A percentile compares a stretch with the other conserved stretches of the same genome.
Evolutionary conservation across 2,329 filamentous ascomycete genomes (phyloP).

Genomic region (Pyrenochaeta sp.): DNA sequence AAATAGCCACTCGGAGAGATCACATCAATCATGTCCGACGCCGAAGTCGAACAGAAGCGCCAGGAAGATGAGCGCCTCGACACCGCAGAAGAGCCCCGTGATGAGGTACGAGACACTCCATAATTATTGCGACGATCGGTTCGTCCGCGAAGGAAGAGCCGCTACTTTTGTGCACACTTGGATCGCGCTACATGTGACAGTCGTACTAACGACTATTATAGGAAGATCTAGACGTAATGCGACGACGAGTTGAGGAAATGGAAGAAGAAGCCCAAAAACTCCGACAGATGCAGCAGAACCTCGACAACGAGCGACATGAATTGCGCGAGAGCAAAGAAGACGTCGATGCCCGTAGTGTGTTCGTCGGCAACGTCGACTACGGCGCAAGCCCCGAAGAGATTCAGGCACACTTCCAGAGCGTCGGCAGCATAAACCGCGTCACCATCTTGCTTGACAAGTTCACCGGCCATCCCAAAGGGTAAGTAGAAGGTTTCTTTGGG

Average conservation of each 20-base stretch:
- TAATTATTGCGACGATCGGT: too few species aligned
- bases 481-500: conserved; percentile 56
- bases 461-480: conserved; percentile 99
- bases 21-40: conserved; percentile 36
- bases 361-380: conserved; percentile 98
- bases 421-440: conserved; percentile 95
- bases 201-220: conserved; percentile 20
- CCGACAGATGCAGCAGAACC: conserved; percentile 62
- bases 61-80: conserved; percentile 44
- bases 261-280: conserved; percentile 66
- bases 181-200: too few species aligned
- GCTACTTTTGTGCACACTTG: too few species aligned
- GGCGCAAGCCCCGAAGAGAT: conserved; percentile 97
- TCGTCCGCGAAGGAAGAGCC: too few species aligned
- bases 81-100: conserved; percentile 42
- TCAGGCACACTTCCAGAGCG: conserved; percentile 97
- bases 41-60: conserved; percentile 37
- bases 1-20: not conserved
- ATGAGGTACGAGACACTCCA: conserved; percentile 49
- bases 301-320: conserved; percentile 85
- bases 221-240: conserved; percentile 59
- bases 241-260: conserved; percentile 63
- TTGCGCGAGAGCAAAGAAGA: conserved; percentile 94
- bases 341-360: conserved; percentile 92
- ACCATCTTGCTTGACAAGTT: conserved; percentile 98